Evolutionary conservation across 805 yeast species (phyloP).

Genomic region (Wickerhamomyces canadensis): DNA sequence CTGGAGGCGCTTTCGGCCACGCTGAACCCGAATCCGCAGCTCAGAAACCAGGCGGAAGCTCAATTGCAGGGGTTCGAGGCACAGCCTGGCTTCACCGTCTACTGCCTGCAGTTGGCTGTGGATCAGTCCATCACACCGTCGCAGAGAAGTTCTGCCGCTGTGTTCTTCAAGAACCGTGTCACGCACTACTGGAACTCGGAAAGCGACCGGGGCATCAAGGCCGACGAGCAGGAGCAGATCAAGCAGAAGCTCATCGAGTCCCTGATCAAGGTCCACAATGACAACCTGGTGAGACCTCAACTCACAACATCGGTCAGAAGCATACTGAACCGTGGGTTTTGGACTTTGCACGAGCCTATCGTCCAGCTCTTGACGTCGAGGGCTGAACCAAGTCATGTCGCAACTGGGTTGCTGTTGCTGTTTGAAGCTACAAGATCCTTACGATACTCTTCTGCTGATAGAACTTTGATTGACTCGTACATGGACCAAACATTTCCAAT

Average conservation of each 20-base stretch:
- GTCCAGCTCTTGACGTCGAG: slow-evolving; percentile 31
- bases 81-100: slow-evolving; percentile 52
- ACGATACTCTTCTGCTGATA: slow-evolving; percentile 49
- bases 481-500: slow-evolving; percentile 49
- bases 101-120: slow-evolving; percentile 43
- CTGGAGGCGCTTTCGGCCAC: slow-evolving; percentile 48
- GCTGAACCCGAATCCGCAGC: slow-evolving; percentile 42
- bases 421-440: slow-evolving; percentile 50
- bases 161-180: slow-evolving; percentile 63
- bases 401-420: slow-evolving; percentile 52
- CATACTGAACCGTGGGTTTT: slow-evolving; percentile 41
- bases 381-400: slow-evolving; percentile 31
- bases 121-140: slow-evolving; percentile 38
- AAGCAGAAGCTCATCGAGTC: slow-evolving; percentile 50
- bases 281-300: slow-evolving; percentile 45
- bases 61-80: slow-evolving; percentile 46
- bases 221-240: slow-evolving; percentile 50
- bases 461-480: slow-evolving; percentile 43
- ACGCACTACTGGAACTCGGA: slow-evolving; percentile 45
- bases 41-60: slow-evolving; percentile 48
- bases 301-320: slow-evolving; percentile 51
- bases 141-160: slow-evolving; percentile 56
- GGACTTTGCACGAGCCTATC: slow-evolving; percentile 27
- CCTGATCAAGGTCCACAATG: slow-evolving; percentile 37
- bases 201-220: slow-evolving; percentile 26